Evolutionary conservation across 1,284 basidiomycete genomes (phyloP).

Genomic region (Gomphus bonarii): DNA sequence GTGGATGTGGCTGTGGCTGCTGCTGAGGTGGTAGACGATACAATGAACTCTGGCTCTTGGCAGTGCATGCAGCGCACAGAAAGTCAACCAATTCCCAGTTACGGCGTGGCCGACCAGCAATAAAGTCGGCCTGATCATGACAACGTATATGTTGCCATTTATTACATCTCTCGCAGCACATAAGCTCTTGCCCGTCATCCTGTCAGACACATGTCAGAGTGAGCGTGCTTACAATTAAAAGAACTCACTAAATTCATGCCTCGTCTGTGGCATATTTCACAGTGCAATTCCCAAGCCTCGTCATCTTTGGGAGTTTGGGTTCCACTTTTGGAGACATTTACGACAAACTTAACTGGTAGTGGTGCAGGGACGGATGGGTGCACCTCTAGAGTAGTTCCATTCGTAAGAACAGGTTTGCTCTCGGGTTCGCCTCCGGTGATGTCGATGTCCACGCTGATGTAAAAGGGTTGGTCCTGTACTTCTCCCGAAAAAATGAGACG

Average conservation of each 20-base stretch:
- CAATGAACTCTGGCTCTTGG: neutral
- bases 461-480: neutral
- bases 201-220: conserved; percentile 21
- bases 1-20: neutral
- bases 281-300: conserved; percentile 75
- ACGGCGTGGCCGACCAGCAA: conserved; percentile 45
- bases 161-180: conserved; percentile 69
- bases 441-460: neutral
- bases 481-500: neutral
- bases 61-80: conserved; percentile 17
- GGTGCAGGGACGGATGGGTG: neutral
- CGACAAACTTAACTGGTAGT: conserved; percentile 1
- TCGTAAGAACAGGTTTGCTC: neutral
- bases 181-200: conserved; percentile 68
- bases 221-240: conserved; percentile 5
- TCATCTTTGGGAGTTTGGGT: conserved; percentile 33
- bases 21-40: neutral
- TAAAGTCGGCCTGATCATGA: conserved; percentile 54
- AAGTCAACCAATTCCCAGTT: conserved; percentile 67
- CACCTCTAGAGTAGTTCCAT: neutral
- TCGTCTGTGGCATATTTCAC: conserved; percentile 65
- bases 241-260: conserved; percentile 58
- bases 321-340: conserved; percentile 27
- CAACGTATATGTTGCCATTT: conserved; percentile 82
- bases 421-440: conserved; percentile 8